Conservation (phyloP, 805 yeast genomes). For the Candida mattraensis region DNA sequence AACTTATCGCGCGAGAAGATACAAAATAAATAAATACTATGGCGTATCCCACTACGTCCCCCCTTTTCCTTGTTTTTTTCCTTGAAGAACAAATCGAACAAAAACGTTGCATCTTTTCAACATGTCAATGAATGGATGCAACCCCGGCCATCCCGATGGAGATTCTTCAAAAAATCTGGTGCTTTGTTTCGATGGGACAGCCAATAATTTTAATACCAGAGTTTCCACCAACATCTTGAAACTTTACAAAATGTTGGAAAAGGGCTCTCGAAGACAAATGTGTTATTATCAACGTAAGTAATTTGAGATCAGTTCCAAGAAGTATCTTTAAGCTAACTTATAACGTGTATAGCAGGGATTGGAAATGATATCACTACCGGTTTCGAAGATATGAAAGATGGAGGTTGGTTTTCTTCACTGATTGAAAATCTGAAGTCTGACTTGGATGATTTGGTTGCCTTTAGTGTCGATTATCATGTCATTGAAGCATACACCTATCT, state of each 20-base stretch:
- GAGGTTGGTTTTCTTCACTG: constrained; percentile 17
- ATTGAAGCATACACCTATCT: constrained; percentile 55
- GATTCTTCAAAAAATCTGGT: constrained; percentile 43
- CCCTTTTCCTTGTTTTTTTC: constrained; percentile 1
- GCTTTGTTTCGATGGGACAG: constrained; percentile 65
- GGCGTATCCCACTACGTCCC: not conserved
- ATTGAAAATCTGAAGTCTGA: constrained; percentile 15
- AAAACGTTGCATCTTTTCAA: too few species aligned
- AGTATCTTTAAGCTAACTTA: not conserved
- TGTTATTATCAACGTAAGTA: constrained; percentile 59
- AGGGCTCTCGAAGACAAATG: constrained; percentile 42
- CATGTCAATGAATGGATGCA: constrained; percentile 9
- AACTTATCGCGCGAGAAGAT: not conserved
- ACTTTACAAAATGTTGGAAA: constrained; percentile 51
- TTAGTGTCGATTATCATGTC: constrained; percentile 55
- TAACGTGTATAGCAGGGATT: constrained; percentile 46
- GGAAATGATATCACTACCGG: constrained; percentile 53
- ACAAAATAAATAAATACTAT: not conserved
- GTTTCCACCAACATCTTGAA: constrained; percentile 57
- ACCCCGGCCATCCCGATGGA: not conserved
- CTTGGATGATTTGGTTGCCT: constrained; percentile 44
- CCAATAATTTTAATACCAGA: constrained; percentile 53
- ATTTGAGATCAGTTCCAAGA: not conserved
- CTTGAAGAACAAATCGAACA: constrained; percentile 4
- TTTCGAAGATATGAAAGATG: constrained; percentile 24